Evolutionary conservation across 306 rosid genomes (phyloP).

Genomic region (Carpinus fangiana): DNA sequence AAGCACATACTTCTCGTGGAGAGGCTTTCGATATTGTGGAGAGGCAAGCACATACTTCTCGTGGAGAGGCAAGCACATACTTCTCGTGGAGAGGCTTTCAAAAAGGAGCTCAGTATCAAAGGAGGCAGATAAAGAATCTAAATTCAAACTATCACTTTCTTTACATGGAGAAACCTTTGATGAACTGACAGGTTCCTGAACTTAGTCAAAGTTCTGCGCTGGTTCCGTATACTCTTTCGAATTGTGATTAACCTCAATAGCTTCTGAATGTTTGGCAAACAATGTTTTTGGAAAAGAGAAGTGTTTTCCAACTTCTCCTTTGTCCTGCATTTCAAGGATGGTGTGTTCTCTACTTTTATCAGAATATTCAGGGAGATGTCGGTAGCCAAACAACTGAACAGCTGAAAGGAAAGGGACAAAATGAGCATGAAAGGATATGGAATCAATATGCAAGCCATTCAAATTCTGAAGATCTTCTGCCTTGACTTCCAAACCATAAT

Average conservation of each 20-base stretch:
- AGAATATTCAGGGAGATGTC: neutral
- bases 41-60: constrained; percentile 17
- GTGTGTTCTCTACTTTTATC: neutral
- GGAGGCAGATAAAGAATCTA: neutral
- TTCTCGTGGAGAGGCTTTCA: constrained; percentile 15
- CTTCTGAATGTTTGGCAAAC: neutral
- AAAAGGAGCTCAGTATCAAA: constrained; percentile 16
- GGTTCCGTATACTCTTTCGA: neutral
- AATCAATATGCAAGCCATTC: constrained; percentile 10
- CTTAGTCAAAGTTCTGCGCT: neutral
- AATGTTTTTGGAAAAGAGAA: neutral
- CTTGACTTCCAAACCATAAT: constrained; percentile 24
- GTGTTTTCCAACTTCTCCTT: neutral
- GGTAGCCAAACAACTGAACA: constrained; percentile 17
- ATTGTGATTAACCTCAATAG: neutral
- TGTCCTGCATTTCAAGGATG: neutral
- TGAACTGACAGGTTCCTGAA: constrained; percentile 6
- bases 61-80: constrained; percentile 12
- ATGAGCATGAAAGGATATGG: constrained; percentile 14
- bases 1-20: constrained; percentile 15
- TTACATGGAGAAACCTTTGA: constrained; percentile 1
- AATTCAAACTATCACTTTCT: neutral
- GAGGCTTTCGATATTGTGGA: constrained; percentile 21
- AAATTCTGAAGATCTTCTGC: constrained; percentile 12
- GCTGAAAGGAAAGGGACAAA: constrained; percentile 28